phyloP scores from a whole-genome alignment of 768 basidiomycete genomes.

The Coprinellus micaceus region DNA sequence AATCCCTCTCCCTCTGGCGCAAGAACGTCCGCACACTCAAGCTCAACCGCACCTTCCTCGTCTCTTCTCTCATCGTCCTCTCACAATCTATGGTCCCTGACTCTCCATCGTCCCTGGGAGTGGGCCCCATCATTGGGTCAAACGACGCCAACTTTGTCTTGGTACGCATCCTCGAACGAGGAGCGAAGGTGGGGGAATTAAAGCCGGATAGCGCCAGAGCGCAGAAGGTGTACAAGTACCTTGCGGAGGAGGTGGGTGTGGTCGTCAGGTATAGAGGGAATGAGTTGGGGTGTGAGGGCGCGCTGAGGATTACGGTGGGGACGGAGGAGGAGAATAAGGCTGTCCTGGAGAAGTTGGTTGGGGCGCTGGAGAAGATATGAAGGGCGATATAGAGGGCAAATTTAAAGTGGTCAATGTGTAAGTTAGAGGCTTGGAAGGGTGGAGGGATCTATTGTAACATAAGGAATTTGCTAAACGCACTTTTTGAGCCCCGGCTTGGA shows the following conservation, averaged over 20 bases:
- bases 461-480: too few relatives aligned
- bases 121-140: constrained; percentile 71
- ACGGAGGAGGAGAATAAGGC: constrained; percentile 72
- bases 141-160: constrained; percentile 91
- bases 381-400: not conserved
- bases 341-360: constrained; percentile 51
- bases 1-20: constrained; percentile 62
- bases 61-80: constrained; percentile 46
- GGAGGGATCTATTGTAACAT: too few relatives aligned
- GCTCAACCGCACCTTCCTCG: constrained; percentile 53
- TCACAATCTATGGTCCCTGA: not conserved
- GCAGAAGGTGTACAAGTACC: constrained; percentile 62
- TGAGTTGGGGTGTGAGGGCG: constrained; percentile 83
- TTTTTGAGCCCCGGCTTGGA: too few relatives aligned
- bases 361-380: constrained; percentile 38
- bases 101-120: constrained; percentile 39
- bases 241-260: constrained; percentile 83
- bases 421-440: not conserved
- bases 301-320: constrained; percentile 87
- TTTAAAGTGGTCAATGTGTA: not conserved
- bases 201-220: constrained; percentile 44
- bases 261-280: constrained; percentile 88
- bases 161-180: constrained; percentile 59
- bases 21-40: constrained; percentile 57
- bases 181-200: not conserved